Base-by-base conservation (phyloP, 1,284 basidiomycete genomes). In the Leccinum angustisporum region DNA sequence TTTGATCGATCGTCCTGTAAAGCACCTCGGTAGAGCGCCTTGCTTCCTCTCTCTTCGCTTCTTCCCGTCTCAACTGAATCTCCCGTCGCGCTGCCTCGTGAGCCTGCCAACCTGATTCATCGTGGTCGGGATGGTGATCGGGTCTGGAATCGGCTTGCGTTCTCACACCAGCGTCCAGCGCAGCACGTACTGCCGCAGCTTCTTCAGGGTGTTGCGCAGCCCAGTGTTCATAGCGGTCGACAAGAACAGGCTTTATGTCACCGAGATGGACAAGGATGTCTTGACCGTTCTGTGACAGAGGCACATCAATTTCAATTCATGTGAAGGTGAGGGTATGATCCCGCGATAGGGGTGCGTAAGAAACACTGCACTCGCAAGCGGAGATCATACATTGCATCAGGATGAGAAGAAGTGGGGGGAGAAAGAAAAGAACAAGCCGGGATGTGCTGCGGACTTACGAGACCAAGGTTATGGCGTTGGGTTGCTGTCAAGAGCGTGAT, bases 241-340 rank as follows among this genome's bases (percentile, higher is more conserved):
- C 78, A 16, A 86, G 77, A 11, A 72, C 67, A 13, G 79, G 79
- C 61, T 86, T 86, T 52, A 86, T 75, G 36, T 80, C 76, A 36
- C 79, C 73, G 16, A 86, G 80, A 63, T 77, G 76, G 63, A 79
- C 77, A 36, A 90, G 78, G 58, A 89, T 88, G 60, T 87, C 82
- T 72, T 88, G 84, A 11, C 88, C 88, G 62, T 90, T 89, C 88
- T 90, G 67, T 65, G 51, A 65, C 25, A 55, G 48, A 59, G 60
- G 43, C 5, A 46, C 30, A 66, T 66, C 79, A 76, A 73, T 50
- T 10, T 21, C 36, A 25, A 52, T 64, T 50, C 57, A 58, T 36
- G 53, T 34, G 21, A 59, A 52, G 53, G 43, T 21, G 50, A 54
- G 46, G 27, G 40, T 18, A 59, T 27, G 33, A 52, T 56, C 10